Evolutionary conservation across 129 eudicot species (phyloP).

Genomic region (Flaveria sonorensis): DNA sequence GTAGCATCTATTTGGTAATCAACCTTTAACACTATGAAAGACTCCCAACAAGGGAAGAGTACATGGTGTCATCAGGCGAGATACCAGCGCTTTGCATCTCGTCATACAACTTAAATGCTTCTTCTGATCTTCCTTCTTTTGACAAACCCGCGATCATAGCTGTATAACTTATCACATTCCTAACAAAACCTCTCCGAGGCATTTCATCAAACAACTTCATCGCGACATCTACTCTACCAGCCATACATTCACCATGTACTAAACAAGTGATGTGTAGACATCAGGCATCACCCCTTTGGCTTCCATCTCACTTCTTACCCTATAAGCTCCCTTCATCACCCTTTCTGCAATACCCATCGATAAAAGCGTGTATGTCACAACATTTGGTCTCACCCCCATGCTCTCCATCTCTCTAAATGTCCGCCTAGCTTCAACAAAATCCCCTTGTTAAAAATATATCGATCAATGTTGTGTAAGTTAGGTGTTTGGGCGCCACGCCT

Average conservation of each 20-base stretch:
- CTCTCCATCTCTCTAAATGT: slow-evolving; percentile 58
- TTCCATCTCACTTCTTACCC: slow-evolving; percentile 60
- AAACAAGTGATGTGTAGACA: slow-evolving; percentile 71
- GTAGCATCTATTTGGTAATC: neutral
- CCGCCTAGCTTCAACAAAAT: slow-evolving; percentile 60
- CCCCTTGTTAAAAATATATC: slow-evolving; percentile 70
- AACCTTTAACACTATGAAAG: slow-evolving; percentile 52
- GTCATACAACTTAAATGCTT: slow-evolving; percentile 77
- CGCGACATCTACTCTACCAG: slow-evolving; percentile 71
- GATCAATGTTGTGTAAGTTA: slow-evolving; percentile 59
- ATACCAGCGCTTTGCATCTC: slow-evolving; percentile 78
- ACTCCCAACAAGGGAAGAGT: slow-evolving; percentile 76
- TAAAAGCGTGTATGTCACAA: slow-evolving; percentile 64
- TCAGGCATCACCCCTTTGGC: slow-evolving; percentile 60
- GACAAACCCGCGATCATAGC: slow-evolving; percentile 76
- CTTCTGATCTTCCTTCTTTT: slow-evolving; percentile 72
- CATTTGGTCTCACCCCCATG: slow-evolving; percentile 57
- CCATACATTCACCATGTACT: slow-evolving; percentile 76
- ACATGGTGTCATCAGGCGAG: slow-evolving; percentile 65
- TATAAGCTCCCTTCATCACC: slow-evolving; percentile 66
- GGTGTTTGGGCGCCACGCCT: slow-evolving; percentile 54
- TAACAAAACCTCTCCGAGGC: slow-evolving; percentile 48
- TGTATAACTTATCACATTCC: slow-evolving; percentile 59
- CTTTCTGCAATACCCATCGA: slow-evolving; percentile 73
- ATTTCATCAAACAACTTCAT: slow-evolving; percentile 61